Percentiles rank a stretch among this genome's conserved stretches.
Evolutionary conservation across 345 rosid species (phyloP).

Genomic region (Turritis glabra): DNA sequence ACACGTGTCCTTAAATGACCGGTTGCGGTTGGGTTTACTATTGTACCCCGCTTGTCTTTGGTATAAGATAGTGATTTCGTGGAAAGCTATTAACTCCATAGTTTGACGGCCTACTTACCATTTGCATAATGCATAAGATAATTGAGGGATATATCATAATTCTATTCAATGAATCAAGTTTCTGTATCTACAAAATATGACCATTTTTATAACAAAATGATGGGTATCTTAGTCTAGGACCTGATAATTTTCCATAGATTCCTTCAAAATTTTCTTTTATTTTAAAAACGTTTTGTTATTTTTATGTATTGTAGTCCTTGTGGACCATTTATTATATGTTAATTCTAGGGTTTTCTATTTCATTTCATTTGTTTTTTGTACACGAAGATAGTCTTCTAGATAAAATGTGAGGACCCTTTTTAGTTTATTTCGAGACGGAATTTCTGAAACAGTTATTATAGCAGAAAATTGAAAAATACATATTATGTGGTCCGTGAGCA

Average conservation of each 20-base stretch:
- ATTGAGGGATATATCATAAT: neutral
- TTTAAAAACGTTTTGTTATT: neutral
- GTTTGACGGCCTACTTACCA: constrained; percentile 22
- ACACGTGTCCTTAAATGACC: constrained; percentile 30
- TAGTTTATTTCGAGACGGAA: neutral
- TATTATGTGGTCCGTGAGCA: neutral
- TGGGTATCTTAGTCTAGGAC: neutral
- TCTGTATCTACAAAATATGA: neutral
- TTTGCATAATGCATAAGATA: constrained; percentile 19
- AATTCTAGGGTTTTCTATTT: constrained; percentile 30
- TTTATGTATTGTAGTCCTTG: constrained; percentile 19
- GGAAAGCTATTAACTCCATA: neutral
- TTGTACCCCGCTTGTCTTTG: neutral
- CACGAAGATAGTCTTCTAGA: constrained; percentile 12
- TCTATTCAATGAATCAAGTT: neutral
- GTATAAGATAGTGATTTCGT: neutral
- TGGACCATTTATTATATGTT: constrained; percentile 28
- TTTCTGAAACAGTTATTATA: neutral
- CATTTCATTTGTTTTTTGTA: constrained; percentile 22
- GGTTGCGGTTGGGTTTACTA: neutral
- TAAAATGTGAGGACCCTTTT: neutral
- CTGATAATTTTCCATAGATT: constrained; percentile 15
- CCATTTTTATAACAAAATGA: too few relatives aligned
- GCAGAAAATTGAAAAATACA: neutral
- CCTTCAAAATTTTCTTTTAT: neutral